These are phyloP conservation scores for Ophiocordyceps camponoti-rufipedis DNA, from an alignment of 2,329 filamentous ascomycete species.

Conservation along the genomic window DNA sequence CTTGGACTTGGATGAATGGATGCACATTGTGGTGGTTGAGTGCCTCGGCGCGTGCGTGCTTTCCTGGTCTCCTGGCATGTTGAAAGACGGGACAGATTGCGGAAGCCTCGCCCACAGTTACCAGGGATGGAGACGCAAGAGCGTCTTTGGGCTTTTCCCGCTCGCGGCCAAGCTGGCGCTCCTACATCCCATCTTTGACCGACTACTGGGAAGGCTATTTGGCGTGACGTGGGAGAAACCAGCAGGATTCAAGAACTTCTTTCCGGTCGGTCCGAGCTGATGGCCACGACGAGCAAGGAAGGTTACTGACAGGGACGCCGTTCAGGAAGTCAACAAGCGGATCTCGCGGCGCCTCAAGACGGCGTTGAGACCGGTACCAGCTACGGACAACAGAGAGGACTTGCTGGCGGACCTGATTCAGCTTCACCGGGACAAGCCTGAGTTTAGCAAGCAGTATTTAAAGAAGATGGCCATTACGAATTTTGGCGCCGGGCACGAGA, in stretches of 20 bases:
- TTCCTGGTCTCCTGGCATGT: slow-evolving; percentile 31
- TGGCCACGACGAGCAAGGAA: neutral
- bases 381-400: slow-evolving; percentile 17
- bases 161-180: slow-evolving; percentile 19
- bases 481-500: slow-evolving; percentile 37
- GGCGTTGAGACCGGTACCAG: slow-evolving; percentile 9
- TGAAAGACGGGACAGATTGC: slow-evolving; percentile 23
- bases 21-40: slow-evolving; percentile 36
- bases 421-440: slow-evolving; percentile 23
- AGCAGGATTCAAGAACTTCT: slow-evolving; percentile 26
- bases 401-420: slow-evolving; percentile 27
- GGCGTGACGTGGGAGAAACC: slow-evolving; percentile 25
- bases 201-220: slow-evolving; percentile 24
- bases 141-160: slow-evolving; percentile 32
- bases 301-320: neutral
- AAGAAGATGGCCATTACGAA: slow-evolving; percentile 34
- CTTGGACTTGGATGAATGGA: slow-evolving; percentile 33
- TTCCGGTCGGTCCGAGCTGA: slow-evolving; percentile 18
- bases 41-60: slow-evolving; percentile 30
- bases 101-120: slow-evolving; percentile 30
- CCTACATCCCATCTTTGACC: slow-evolving; percentile 15
- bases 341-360: slow-evolving; percentile 16
- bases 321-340: slow-evolving; percentile 15
- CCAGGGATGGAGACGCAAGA: slow-evolving; percentile 31
- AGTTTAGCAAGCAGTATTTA: slow-evolving; percentile 28